A percentile compares a stretch with the other conserved stretches of the same genome.
phyloP scores from a whole-genome alignment of 306 rosid species.

The Begonia masoniana region DNA sequence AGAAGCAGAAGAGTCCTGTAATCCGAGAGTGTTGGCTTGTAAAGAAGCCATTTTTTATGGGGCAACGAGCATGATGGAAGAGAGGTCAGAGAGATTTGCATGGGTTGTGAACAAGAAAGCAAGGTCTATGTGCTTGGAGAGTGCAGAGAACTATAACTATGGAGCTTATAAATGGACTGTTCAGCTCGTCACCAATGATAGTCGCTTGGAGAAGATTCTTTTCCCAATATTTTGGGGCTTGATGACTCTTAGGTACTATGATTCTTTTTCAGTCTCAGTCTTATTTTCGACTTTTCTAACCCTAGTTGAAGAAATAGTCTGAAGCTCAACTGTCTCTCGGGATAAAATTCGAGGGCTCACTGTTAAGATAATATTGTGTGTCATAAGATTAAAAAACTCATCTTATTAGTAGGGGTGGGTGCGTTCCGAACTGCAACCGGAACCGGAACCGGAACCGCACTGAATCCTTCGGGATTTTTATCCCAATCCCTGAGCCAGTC shows the following conservation, averaged over 20 bases:
- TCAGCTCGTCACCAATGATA: slow-evolving; percentile 66
- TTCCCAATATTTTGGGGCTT: slow-evolving; percentile 92
- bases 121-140: slow-evolving; percentile 52
- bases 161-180: slow-evolving; percentile 81
- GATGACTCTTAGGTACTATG: slow-evolving; percentile 73
- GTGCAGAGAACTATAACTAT: slow-evolving; percentile 44
- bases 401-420: no score
- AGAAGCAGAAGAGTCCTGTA: slow-evolving; percentile 26
- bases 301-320: no score
- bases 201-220: slow-evolving; percentile 70
- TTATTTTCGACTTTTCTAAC: no score
- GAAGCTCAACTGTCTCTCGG: no score
- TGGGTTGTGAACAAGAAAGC: slow-evolving; percentile 62
- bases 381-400: no score
- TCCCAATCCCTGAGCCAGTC: no score
- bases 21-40: slow-evolving; percentile 41
- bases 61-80: slow-evolving; percentile 20
- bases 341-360: no score
- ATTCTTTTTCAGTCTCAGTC: no score
- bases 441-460: no score
- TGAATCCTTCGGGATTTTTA: no score
- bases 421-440: no score
- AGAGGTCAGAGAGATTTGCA: slow-evolving; percentile 24
- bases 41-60: slow-evolving; percentile 59
- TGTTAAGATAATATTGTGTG: no score